Base-by-base conservation (phyloP, 768 basidiomycete genomes). In the Gelatoporia subvermispora region DNA sequence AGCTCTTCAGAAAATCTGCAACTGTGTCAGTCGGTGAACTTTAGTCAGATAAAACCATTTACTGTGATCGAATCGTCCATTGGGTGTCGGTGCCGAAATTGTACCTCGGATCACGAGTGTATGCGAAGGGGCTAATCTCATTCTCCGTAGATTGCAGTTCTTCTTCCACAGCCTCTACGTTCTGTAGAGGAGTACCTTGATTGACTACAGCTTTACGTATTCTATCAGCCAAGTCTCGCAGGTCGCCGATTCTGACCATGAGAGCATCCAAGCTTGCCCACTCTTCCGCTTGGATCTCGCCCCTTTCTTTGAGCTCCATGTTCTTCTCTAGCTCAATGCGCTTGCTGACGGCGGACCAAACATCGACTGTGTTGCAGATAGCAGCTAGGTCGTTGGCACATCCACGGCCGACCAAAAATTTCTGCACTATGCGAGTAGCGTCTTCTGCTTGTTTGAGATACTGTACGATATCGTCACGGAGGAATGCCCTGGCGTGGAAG, bases 51-150 rank as follows among this genome's bases (percentile, higher is more conserved):
- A 23, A 43, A 20, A 4, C n/a, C 31, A 50, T 70, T 54, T 47
- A 91, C 89, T 75, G 73, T 43, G 85, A 84, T 52, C 79, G 83
- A 52, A 92, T 85, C 1, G 65, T 64, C 78, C 81, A 81, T 53
- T 74, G n/a, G n/a, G n/a, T 81, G 23, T 54, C 46, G 24, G 61
- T 54, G 37, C 63, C 38, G 39, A 68, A 49, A 63, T 46, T 47
- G 16, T 47, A 47, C 17, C 48, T 49, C 4, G 24, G 31, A 35
- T 53, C 49, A 21, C 51, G 46, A 11, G 35, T 4, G 45, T 4
- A 23, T 35, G 25, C 3, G 39, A 17, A 3, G 21, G 45, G 17
- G 8, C 3, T n/a, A 21, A 15, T 37, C 10, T 25, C 22, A 18
- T 58, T 56, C 22, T 51, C 48, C 16, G 35, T 47, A 22, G 51